Base-by-base conservation (phyloP, 2,329 filamentous ascomycete species). In the Ophiognomonia clavigignenti-juglandacearum region DNA sequence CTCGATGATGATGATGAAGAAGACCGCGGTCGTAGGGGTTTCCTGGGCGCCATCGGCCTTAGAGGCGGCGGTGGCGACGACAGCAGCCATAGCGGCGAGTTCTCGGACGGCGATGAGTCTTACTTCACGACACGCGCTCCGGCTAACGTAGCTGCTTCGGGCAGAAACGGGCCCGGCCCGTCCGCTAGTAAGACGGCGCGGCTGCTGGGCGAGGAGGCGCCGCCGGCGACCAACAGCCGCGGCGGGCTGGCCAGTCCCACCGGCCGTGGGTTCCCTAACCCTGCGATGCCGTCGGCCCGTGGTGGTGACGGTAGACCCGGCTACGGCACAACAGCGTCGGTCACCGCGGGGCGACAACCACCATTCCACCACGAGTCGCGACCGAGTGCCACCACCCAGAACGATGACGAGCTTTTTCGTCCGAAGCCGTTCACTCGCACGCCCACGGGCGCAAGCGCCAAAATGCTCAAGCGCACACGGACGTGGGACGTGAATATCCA, bases 401-500 rank as follows among this genome's bases (percentile, higher is more conserved):
- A 39, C n/a, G n/a, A n/a, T n/a, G n/a, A 50, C 16, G 40, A 53
- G 42, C 37, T 47, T 19, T 52, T 56, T 39, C 29, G 26, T 36
- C 60, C 53, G 48, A 62, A 55, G 40, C 66, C 71, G 1, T 86
- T 89, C 64, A 80, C 82, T 55, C 82, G 86, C 35, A 83, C 82
- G 5, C 84, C 86, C 2, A 90, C 86, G 0, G 83, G 81, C 13
- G 64, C 88, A 34, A 82, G 79, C 20, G 66, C 71, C 2, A 87
- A 83, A 60, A 75, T 84, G 55, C 35, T 39, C 11, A 75, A 73
- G 57, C 75, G 77, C 52, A 64, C 72, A 3, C 71, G 75, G 34
- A 71, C 71, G 16, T 72, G 73, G 36, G 74, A 78, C 9, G 78
- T 97, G 50, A 82, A 96, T 60, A 73, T 96, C 0, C 81, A 93